phyloP scores from a whole-genome alignment of 1,284 basidiomycete species.

The Kalmanozyma brasiliensis region DNA sequence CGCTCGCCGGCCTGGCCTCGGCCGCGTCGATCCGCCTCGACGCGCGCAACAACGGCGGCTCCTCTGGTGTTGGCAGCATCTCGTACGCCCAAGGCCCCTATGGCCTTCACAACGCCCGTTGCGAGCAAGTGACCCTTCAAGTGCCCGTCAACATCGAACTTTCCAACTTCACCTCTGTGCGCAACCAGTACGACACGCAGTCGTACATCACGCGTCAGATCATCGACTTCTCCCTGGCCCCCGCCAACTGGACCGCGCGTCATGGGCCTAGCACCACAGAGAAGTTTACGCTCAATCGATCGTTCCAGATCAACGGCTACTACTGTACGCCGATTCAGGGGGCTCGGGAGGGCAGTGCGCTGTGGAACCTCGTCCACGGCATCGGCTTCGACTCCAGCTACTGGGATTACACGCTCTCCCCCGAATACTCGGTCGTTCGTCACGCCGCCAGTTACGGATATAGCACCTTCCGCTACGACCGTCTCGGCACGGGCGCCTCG shows the following conservation, averaged over 20 bases:
- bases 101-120: slow-evolving; percentile 43
- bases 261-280: slow-evolving; percentile 13
- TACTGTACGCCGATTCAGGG: slow-evolving; percentile 40
- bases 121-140: slow-evolving; percentile 21
- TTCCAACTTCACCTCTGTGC: slow-evolving; percentile 37
- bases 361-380: slow-evolving; percentile 46
- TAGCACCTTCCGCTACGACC: slow-evolving; percentile 66
- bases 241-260: slow-evolving; percentile 33
- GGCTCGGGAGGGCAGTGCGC: slow-evolving; percentile 14
- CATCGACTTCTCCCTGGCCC: slow-evolving; percentile 29
- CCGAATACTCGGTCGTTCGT: slow-evolving; percentile 41
- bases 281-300: slow-evolving; percentile 19
- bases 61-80: not conserved
- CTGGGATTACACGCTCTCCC: slow-evolving; percentile 36
- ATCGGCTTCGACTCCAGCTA: slow-evolving; percentile 52
- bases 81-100: slow-evolving; percentile 36
- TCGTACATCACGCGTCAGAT: slow-evolving; percentile 44
- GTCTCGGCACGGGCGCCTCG: slow-evolving; percentile 66
- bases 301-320: slow-evolving; percentile 35
- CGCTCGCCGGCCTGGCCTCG: slow-evolving; percentile 12
- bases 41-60: slow-evolving; percentile 1
- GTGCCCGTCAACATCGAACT: slow-evolving; percentile 31
- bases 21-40: slow-evolving; percentile 25
- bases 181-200: slow-evolving; percentile 38
- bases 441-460: slow-evolving; percentile 52